phyloP scores from a whole-genome alignment of 306 rosid species.

The Mimosa bimucronata region DNA sequence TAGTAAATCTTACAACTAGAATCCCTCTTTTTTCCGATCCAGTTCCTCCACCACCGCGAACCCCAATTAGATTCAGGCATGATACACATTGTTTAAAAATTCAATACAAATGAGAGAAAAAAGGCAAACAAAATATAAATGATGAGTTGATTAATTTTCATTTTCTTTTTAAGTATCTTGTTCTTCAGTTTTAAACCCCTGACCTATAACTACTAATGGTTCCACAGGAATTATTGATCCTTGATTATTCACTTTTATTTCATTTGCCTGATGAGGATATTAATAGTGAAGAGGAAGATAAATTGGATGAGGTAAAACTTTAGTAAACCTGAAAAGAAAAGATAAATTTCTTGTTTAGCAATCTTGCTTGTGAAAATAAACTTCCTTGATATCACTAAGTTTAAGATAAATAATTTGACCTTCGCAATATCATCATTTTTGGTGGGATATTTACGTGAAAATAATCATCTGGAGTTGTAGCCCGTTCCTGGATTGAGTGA shows the following conservation, averaged over 20 bases:
- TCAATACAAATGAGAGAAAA: not conserved
- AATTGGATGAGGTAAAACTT: slow-evolving; percentile 32
- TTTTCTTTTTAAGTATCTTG: not conserved
- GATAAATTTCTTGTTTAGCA: not conserved
- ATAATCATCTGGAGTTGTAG: slow-evolving; percentile 9
- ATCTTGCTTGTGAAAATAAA: not conserved
- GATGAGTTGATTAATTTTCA: not conserved
- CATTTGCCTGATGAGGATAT: not conserved
- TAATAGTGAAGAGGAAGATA: not conserved
- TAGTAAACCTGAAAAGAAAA: not conserved
- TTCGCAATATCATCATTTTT: not conserved
- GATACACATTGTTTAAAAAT: not conserved
- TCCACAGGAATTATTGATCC: slow-evolving; percentile 29
- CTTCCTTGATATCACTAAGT: not conserved
- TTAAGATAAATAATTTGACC: not conserved
- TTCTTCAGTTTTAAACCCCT: slow-evolving; percentile 7
- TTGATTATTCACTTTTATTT: slow-evolving; percentile 13
- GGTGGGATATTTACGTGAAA: not conserved
- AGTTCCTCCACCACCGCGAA: too few relatives aligned
- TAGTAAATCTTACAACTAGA: not conserved
- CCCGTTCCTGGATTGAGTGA: slow-evolving; percentile 3
- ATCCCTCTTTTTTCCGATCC: too few relatives aligned
- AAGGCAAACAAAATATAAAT: not conserved
- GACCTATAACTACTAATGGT: slow-evolving; percentile 4
- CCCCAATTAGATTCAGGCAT: too few relatives aligned